Evolutionary conservation across 2,329 filamentous ascomycete genomes (phyloP).

Genomic region (Xylogone sp.): DNA sequence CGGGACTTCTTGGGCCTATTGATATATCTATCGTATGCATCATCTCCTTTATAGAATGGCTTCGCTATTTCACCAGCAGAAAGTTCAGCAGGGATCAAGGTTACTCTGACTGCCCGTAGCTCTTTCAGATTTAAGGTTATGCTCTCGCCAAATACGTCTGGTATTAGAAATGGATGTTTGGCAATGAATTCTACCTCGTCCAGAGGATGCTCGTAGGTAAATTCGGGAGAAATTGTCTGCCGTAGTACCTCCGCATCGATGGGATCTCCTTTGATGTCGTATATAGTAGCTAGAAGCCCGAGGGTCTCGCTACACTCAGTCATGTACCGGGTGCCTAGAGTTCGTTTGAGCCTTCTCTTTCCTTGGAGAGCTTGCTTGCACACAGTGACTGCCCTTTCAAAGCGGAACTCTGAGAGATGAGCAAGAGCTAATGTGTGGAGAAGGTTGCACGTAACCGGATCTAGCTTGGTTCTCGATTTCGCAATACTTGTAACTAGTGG

Average conservation of each 20-base stretch:
- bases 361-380: constrained; percentile 19
- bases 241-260: constrained; percentile 20
- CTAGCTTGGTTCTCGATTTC: constrained; percentile 7
- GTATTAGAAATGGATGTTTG: constrained; percentile 4
- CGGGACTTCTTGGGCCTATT: too few relatives aligned
- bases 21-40: too few relatives aligned
- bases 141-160: constrained; percentile 4
- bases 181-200: constrained; percentile 7
- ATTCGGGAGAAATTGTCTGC: constrained; percentile 4
- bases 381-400: constrained; percentile 18
- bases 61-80: too few relatives aligned
- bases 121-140: constrained; percentile 5
- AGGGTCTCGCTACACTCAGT: constrained; percentile 18
- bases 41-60: too few relatives aligned
- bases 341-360: constrained; percentile 18
- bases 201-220: constrained; percentile 3
- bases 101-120: too few relatives aligned
- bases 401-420: constrained; percentile 16
- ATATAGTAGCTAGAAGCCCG: constrained; percentile 20
- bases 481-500: constrained; percentile 13
- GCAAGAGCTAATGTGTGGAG: constrained; percentile 20
- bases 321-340: constrained; percentile 4
- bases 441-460: constrained; percentile 17
- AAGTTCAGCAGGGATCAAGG: too few relatives aligned
- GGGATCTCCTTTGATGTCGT: constrained; percentile 19